Evolutionary conservation across 106 monocot genomes (phyloP).

Genomic region (Platanthera guangdongensis): DNA sequence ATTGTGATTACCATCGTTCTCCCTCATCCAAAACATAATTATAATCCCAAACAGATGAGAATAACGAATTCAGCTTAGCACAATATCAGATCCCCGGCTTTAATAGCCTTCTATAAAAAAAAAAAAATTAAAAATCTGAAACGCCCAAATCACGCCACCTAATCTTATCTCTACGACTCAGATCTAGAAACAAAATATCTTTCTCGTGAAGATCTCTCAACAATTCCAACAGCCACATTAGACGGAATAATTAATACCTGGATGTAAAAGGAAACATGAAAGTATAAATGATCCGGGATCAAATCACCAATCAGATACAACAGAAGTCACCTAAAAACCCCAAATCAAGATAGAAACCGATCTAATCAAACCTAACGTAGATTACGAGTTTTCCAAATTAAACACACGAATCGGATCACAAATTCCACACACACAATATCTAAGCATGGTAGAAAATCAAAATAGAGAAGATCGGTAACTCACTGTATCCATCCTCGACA

Average conservation of each 20-base stretch:
- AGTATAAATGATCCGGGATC: not conserved
- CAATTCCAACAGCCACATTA: not conserved
- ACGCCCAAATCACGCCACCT: not conserved
- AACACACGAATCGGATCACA: not conserved
- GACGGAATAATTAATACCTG: not conserved
- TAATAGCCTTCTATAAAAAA: not conserved
- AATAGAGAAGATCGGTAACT: constrained; percentile 1
- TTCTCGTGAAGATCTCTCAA: not conserved
- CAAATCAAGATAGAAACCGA: not conserved
- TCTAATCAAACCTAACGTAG: not conserved
- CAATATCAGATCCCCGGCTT: too few species aligned
- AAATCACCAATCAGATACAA: not conserved
- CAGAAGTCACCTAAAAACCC: not conserved
- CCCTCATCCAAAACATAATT: not conserved
- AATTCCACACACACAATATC: not conserved
- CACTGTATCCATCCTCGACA: constrained; percentile 19
- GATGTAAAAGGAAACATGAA: not conserved
- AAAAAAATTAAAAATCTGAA: not conserved
- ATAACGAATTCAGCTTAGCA: not conserved
- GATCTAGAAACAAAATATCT: not conserved
- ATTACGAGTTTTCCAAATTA: not conserved
- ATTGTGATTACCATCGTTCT: not conserved
- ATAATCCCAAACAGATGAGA: not conserved
- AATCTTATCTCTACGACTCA: not conserved
- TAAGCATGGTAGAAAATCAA: not conserved